Percentiles rank a stretch among this genome's conserved stretches.
Conservation (phyloP, 2,329 filamentous ascomycete species). For the Alternaria dauci region DNA sequence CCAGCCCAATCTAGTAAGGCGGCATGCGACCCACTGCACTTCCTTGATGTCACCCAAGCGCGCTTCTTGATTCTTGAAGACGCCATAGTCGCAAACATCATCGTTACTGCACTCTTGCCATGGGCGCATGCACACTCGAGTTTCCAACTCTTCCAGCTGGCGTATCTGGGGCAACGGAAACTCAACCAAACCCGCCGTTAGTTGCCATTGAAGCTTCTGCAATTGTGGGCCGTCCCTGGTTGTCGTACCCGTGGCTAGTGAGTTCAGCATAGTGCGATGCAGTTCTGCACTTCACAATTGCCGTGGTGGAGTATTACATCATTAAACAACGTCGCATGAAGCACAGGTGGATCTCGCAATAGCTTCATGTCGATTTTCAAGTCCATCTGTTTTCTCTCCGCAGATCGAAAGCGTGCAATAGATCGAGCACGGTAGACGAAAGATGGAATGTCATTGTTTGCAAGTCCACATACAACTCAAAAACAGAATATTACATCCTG, state of each 20-base stretch:
- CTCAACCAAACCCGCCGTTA: neutral
- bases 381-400: neutral
- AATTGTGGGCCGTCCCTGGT: conserved; percentile 1
- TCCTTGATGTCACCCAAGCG: neutral
- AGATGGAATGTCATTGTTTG: neutral
- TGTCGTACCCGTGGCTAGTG: neutral
- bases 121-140: neutral
- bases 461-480: neutral
- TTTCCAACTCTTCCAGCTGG: neutral
- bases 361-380: neutral
- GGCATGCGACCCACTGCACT: conserved; percentile 7
- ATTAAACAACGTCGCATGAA: neutral
- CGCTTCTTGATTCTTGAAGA: neutral
- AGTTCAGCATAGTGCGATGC: neutral
- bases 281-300: neutral
- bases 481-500: neutral
- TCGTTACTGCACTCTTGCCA: neutral
- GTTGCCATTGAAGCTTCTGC: neutral
- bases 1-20: conserved; percentile 9
- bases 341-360: neutral
- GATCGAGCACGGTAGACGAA: neutral
- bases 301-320: conserved; percentile 6
- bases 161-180: neutral
- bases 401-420: neutral
- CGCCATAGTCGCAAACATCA: neutral